Evolutionary conservation across 495 filamentous ascomycete species (phyloP).

Genomic region (Cairneyella variabilis): DNA sequence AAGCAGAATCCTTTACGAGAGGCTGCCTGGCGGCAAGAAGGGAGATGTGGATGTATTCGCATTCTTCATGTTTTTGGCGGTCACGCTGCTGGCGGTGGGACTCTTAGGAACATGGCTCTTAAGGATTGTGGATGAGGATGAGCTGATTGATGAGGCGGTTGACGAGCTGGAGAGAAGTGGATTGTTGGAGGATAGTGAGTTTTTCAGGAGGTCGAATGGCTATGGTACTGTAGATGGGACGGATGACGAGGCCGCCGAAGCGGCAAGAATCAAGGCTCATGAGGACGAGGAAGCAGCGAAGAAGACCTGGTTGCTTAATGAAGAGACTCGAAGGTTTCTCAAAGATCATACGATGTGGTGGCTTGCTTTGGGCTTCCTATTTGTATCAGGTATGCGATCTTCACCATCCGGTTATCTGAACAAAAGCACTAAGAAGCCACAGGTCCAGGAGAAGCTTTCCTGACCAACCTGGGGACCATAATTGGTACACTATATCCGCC

Average conservation of each 20-base stretch:
- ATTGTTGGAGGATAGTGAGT: constrained; percentile 66
- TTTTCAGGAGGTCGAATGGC: constrained; percentile 46
- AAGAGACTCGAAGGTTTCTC: constrained; percentile 79
- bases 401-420: too few relatives aligned
- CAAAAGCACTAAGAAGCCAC: too few relatives aligned
- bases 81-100: constrained; percentile 63
- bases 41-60: constrained; percentile 83
- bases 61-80: constrained; percentile 79
- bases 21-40: constrained; percentile 50
- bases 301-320: constrained; percentile 83
- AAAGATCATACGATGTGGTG: constrained; percentile 92
- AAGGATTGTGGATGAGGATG: constrained; percentile 55
- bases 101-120: constrained; percentile 70
- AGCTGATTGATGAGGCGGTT: constrained; percentile 81
- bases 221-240: constrained; percentile 28
- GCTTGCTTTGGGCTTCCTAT: constrained; percentile 85
- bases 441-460: constrained; percentile 92
- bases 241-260: constrained; percentile 29
- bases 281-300: constrained; percentile 66
- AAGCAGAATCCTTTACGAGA: constrained; percentile 70
- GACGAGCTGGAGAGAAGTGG: constrained; percentile 82
- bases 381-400: constrained; percentile 58
- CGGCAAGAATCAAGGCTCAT: constrained; percentile 40
- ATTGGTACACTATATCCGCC: constrained; percentile 79
- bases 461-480: constrained; percentile 95